Evolutionary conservation across 2,329 filamentous ascomycete species (phyloP), one percentile per base, ranked within the genome.

Genomic region (Xylariaceae sp.): DNA sequence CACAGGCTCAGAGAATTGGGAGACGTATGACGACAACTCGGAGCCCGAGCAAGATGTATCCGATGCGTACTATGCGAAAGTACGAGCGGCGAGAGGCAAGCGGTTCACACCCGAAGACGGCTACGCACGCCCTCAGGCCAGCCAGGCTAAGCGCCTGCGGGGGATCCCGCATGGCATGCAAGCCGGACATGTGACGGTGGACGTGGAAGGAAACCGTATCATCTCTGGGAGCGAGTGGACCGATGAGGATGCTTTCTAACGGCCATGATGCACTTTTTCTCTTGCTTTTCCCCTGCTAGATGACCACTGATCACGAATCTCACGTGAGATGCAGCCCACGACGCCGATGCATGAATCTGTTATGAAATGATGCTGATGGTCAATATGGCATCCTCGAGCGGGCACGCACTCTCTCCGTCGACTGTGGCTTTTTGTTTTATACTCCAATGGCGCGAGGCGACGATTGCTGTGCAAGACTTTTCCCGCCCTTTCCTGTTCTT

Each of bases 1-100:
- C 22, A 90, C 88, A 5, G 89, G 89, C 1, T 95, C 89, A 3
- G 92, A 97, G 70, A 97, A 97, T 67, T 97, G 92, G 92, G 92
- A 97, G 70, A 96, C 91, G 10, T 97, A 94, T 62, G 91, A 94
- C 60, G 89, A 95, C 66, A 83, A 80, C 57, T 90, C 86, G 53
- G 86, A 90, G 62, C 82, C 85, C 0, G 87, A 90, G 61, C 76
- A 78, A 19, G 90, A 96, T 65, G 81, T 80, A 0, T 85, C 84
- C 4, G 89, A 94, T 53, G 78, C 82, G 10, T 95, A 95, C 68
- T 89, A 89, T 63, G 86, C 88, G 56, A 90, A 89, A 68, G 73
- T 91, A 47, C 80, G 86, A 49, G 83, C 85, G 31, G 78, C 85
- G 6, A 80, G 82, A 33, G 77, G 77, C 58, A 91, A 90, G 71